Evolutionary conservation across 2,329 filamentous ascomycete species (phyloP), one percentile per base, ranked within the genome.

Genomic region (Endothia cerciana): DNA sequence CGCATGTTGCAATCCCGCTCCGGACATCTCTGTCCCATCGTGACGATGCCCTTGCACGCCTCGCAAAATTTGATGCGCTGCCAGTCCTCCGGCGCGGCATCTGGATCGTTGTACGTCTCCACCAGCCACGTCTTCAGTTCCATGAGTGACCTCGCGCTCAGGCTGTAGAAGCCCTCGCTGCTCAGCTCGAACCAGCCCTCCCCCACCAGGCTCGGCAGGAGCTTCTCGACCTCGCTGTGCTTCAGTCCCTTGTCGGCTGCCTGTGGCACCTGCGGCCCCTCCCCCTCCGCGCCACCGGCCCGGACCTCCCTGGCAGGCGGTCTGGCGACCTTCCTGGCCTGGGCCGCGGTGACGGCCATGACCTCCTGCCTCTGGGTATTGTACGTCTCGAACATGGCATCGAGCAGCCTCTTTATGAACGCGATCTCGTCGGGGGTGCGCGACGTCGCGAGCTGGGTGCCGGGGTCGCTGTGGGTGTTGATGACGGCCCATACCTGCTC

Each of bases 41-140:
- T 99, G 49, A 98, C 87, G 68, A 98, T 90, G 70, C 97, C 93
- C 76, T 88, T 91, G 77, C 95, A 99, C 0, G 92, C 93, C 73
- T 91, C 87, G 75, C 95, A 99, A 69, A 89, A 87, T 79, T 95
- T 97, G 75, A 99, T 91, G 69, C 88, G 87, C 74, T 92, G 85
- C 82, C 85, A 88, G 41, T 87, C 87, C n/a, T 80, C 78, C 1
- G 81, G 78, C 11, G 87, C 87, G 1, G 83, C 81, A 11, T 87
- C 85, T 0, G 84, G 79, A 64, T 96, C 91, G 74, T 99, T 98
- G 77, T 97, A 99, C 36, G 90, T 92, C 62, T 92, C 91, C n/a
- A 92, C 80, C 59, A 99, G 83, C 89, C 94, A 98, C 1, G 86
- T 83, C 65, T 90, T 85, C 65, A 99, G 80, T 81, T 99, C 95